Conservation (phyloP, 2,329 filamentous ascomycete species). For the Aschersonia sp. region DNA sequence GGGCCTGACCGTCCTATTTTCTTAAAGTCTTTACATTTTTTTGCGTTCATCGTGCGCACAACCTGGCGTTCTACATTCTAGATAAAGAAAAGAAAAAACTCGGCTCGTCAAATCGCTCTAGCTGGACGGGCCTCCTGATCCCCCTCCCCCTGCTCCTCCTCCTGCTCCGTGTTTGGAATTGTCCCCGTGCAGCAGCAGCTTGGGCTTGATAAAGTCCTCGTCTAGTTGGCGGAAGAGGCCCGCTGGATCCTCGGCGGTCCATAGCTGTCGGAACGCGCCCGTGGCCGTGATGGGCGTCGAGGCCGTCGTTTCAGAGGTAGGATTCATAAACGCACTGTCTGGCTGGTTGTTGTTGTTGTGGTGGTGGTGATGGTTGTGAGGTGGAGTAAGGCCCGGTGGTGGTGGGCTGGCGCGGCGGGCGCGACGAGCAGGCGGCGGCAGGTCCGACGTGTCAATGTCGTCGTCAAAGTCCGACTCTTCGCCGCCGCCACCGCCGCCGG, state of each 20-base stretch:
- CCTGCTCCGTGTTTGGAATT: constrained; percentile 8
- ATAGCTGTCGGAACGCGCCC: constrained; percentile 65
- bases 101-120: background rate
- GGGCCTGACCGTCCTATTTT: too few relatives aligned
- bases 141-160: constrained; percentile 4
- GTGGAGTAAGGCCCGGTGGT: background rate
- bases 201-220: constrained; percentile 92
- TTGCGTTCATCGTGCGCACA: too few relatives aligned
- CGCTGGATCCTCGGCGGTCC: constrained; percentile 76
- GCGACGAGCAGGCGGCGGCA: constrained; percentile 43
- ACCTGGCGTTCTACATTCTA: too few relatives aligned
- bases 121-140: background rate
- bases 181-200: constrained; percentile 64
- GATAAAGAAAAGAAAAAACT: too few relatives aligned
- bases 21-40: too few relatives aligned
- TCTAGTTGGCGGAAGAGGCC: constrained; percentile 86
- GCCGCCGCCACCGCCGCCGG: constrained; percentile 10
- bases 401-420: constrained; percentile 6
- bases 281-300: constrained; percentile 48
- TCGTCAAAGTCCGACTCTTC: constrained; percentile 46
- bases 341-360: constrained; percentile 1
- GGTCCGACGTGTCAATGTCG: constrained; percentile 52
- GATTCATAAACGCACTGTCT: constrained; percentile 16
- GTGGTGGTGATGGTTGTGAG: too few relatives aligned
- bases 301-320: constrained; percentile 13